Conservation (phyloP, 106 monocot species). For the Acanthochlamys bracteata region DNA sequence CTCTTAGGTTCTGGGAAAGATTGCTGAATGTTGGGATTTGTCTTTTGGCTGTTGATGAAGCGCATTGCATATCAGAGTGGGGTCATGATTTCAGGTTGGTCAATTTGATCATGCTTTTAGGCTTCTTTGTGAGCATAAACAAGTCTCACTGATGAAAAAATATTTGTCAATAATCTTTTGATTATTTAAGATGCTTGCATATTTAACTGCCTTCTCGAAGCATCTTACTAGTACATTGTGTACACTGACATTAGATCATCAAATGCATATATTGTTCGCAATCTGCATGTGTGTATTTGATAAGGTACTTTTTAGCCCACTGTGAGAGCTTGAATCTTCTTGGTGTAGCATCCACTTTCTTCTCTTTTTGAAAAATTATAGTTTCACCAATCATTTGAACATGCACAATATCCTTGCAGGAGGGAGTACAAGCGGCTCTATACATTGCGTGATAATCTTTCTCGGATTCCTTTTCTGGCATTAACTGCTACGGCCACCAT, state of each 20-base stretch:
- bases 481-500: constrained; percentile 95
- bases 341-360: no score
- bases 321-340: no score
- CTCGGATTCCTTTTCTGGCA: constrained; percentile 66
- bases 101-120: neutral
- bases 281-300: no score
- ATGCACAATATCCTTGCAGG: constrained; percentile 46
- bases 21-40: constrained; percentile 64
- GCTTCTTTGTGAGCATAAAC: neutral
- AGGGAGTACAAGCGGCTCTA: constrained; percentile 88
- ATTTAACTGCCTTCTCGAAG: no score
- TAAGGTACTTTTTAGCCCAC: no score
- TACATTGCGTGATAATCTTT: constrained; percentile 44
- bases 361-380: neutral
- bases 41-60: constrained; percentile 95
- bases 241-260: no score
- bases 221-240: no score
- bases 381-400: no score
- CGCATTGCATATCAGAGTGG: constrained; percentile 99
- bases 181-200: no score
- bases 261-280: no score
- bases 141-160: no score
- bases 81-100: constrained; percentile 97
- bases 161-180: no score
- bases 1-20: constrained; percentile 78